Base-by-base conservation (phyloP, 345 rosid genomes). In the Sisymbrium irio region DNA sequence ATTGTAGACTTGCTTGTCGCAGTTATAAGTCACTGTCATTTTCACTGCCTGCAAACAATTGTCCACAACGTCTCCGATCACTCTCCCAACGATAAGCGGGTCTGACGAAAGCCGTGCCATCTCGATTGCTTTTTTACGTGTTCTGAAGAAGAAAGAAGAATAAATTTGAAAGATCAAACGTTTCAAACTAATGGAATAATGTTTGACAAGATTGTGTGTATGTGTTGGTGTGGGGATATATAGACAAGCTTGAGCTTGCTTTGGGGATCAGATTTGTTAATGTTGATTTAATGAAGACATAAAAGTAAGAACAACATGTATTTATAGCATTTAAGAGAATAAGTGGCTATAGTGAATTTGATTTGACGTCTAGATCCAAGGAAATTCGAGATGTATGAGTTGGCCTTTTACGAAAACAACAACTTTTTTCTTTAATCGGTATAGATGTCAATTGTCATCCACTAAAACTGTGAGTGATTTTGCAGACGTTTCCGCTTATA, bases 31-130 rank as follows among this genome's bases (percentile, higher is more conserved):
- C 58, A 94, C 90, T 1, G 82, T 77, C 89, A 89, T 88, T 72
- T 84, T 86, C 73, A 88, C 93, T 30, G 65, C 71, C 11, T 89
- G 84, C 45, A 68, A 78, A 76, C 88, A 87, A 64, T 64, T 42
- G 74, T 91, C 98, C 28, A 94, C 80, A 9, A 94, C 93, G 71
- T 94, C 98, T 55, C 97, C 97, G 27, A 94, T 83, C 62, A 94
- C 97, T 78, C 96, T 85, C 25, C 96, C 97, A 7, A 94, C 84
- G 30, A 84, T 91, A 45, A 94, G 96, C 36, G 98, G 93, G 69
- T 94, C 95, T 19, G 85, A 71, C 4, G 84, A 76, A 20, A 78
- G 15, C 15, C 51, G 80, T 15, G 88, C 89, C 95, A 91, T 82
- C 33, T 77, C 2, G 64, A 65, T 73, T 33, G 19, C 39, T 64